Conservation (phyloP, 768 basidiomycete species). For the Sporobolomyces roseus region DNA sequence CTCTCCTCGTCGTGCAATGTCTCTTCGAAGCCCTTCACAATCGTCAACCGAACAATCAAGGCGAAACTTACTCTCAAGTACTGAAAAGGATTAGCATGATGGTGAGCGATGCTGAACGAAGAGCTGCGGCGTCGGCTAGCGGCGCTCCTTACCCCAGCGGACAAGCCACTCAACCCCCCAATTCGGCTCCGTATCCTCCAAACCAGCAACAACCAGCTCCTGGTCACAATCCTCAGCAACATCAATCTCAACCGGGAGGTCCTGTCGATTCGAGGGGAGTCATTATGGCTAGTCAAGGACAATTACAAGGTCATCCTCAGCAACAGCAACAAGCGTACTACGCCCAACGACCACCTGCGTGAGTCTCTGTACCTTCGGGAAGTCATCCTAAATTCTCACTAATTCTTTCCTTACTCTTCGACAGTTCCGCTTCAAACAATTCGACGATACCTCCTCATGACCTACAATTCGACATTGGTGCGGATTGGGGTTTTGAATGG, state of each 20-base stretch:
- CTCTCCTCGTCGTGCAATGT: slow-evolving; percentile 30
- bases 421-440: background rate
- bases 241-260: background rate
- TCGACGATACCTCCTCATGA: background rate
- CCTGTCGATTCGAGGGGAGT: slow-evolving; percentile 8
- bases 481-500: slow-evolving; percentile 21
- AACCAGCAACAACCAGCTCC: background rate
- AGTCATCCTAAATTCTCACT: no score
- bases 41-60: background rate
- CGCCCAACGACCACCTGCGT: background rate
- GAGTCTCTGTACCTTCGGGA: background rate
- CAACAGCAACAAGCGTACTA: background rate
- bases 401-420: background rate
- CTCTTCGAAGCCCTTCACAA: slow-evolving; percentile 31
- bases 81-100: slow-evolving; percentile 31
- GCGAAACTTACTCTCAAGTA: slow-evolving; percentile 27
- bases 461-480: slow-evolving; percentile 13
- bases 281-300: background rate
- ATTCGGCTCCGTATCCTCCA: background rate
- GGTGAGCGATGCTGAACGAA: slow-evolving; percentile 22
- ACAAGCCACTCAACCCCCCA: background rate
- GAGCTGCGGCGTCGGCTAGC: background rate
- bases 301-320: slow-evolving; percentile 2
- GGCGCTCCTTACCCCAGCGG: background rate
- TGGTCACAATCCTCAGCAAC: no score